These are phyloP conservation scores for Lathyrus oleraceus DNA, from an alignment of 306 rosid genomes.

Conservation along the genomic window DNA sequence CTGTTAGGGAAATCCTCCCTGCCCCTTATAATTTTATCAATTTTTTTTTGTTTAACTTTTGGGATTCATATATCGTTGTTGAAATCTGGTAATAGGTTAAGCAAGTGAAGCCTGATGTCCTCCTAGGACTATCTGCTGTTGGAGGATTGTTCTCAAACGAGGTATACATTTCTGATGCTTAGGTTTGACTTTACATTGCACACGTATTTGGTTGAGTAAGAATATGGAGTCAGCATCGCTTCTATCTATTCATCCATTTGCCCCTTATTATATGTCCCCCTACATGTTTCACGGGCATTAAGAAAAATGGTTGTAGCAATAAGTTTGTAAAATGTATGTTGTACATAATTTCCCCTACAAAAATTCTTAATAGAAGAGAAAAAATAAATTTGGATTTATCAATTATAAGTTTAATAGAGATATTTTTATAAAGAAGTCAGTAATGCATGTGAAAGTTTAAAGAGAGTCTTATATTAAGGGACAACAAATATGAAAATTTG, in stretches of 20 bases:
- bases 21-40: background rate
- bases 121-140: constrained; percentile 96
- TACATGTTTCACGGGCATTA: too few species aligned
- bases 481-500: too few species aligned
- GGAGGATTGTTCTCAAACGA: constrained; percentile 96
- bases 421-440: too few species aligned
- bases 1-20: background rate
- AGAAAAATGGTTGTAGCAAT: too few species aligned
- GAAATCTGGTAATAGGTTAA: constrained; percentile 64
- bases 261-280: too few species aligned
- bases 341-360: too few species aligned
- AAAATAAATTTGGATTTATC: too few species aligned
- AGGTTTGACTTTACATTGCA: constrained; percentile 9
- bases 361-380: too few species aligned
- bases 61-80: constrained; percentile 25
- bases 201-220: background rate
- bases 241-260: background rate
- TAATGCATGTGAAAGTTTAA: too few species aligned
- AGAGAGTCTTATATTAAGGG: too few species aligned
- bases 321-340: too few species aligned
- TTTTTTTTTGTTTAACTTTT: background rate
- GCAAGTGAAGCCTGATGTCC: constrained; percentile 97
- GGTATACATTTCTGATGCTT: constrained; percentile 49
- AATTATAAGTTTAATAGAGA: too few species aligned
- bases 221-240: background rate